Evolutionary conservation across 345 rosid species (phyloP), one percentile per base, ranked within the genome.

Genomic region (Tarenaya hassleriana): DNA sequence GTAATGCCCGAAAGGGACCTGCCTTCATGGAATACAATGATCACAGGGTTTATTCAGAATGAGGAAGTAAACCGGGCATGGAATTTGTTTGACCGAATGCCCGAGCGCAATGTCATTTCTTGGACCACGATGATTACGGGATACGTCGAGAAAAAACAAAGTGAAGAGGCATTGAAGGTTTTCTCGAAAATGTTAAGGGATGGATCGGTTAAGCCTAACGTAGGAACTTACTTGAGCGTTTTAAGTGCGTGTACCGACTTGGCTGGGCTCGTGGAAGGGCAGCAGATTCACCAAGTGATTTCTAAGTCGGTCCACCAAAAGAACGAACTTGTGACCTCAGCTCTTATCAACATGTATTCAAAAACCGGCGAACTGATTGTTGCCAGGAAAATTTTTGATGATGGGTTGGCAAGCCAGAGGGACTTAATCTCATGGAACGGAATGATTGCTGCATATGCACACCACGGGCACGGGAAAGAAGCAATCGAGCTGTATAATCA

Each of bases 91-190:
- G 33, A 61, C 16, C 47, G 19, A 56, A 78, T 85, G 90, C 81
- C 79, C 11, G 57, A 59, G 37, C 82, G 60, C 74, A 82, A 79
- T 66, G 87, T 79, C 43, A 76, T 80, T 45, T 74, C 87, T 8
- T 82, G 95, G 90, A 85, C 87, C 29, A 75, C 88, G 10, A 74
- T 82, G 87, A 82, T 82, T 53, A 76, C 84, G 5, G 87, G 87
- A 42, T 74, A 57, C 37, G 73, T 77, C 13, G 68, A 74, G 50
- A 59, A 48, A 52, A 76, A 71, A 49, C 73, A 76, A 61, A 72
- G 70, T 44, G 95, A 82, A 60, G 71, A 60, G 53, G 95, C 85
- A 0, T 48, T 86, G 60, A 76, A 63, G 38, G 42, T 75, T 15
- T 82, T 86, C 55, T 27, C 69, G 9, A 57, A 73, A 39, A 82